Conservation (phyloP, 495 filamentous ascomycete species). For the Lasiosphaeria ovina region DNA sequence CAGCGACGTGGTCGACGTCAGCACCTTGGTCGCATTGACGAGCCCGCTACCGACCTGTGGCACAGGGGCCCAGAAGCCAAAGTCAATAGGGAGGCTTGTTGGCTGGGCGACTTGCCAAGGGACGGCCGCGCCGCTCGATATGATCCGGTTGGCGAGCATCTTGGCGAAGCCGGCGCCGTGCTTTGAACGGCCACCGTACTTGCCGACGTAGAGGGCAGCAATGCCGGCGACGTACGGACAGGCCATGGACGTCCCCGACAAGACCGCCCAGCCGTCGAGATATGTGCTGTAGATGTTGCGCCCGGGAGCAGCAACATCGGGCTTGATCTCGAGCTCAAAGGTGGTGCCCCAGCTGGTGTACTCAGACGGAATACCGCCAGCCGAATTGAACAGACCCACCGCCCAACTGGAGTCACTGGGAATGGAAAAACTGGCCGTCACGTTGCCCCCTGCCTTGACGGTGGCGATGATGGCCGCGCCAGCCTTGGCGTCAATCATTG, state of each 20-base stretch:
- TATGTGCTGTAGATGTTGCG: constrained; percentile 49
- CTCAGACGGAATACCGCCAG: constrained; percentile 28
- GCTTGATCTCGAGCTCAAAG: constrained; percentile 43
- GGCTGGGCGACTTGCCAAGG: constrained; percentile 42
- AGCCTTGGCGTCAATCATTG: constrained; percentile 20
- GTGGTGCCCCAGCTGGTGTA: constrained; percentile 50
- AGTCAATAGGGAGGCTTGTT: constrained; percentile 23
- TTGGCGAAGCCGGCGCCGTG: constrained; percentile 37
- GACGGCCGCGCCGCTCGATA: constrained; percentile 38
- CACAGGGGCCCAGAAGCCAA: constrained; percentile 36
- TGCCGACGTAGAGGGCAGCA: constrained; percentile 42
- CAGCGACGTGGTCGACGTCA: constrained; percentile 40
- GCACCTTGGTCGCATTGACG: constrained; percentile 43
- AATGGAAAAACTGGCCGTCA: constrained; percentile 28
- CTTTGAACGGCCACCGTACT: constrained; percentile 32
- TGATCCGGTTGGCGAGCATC: constrained; percentile 36
- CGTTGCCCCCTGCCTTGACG: constrained; percentile 24
- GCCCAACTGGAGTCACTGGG: constrained; percentile 24
- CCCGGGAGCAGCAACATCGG: constrained; percentile 48
- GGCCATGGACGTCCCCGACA: constrained; percentile 53
- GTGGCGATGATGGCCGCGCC: constrained; percentile 30
- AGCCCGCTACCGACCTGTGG: constrained; percentile 49
- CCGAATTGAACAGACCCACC: constrained; percentile 27
- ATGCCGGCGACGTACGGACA: constrained; percentile 50
- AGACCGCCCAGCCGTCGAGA: constrained; percentile 36